Conservation (phyloP, 2,329 filamentous ascomycete genomes). For the Colletotrichum kahawae region DNA sequence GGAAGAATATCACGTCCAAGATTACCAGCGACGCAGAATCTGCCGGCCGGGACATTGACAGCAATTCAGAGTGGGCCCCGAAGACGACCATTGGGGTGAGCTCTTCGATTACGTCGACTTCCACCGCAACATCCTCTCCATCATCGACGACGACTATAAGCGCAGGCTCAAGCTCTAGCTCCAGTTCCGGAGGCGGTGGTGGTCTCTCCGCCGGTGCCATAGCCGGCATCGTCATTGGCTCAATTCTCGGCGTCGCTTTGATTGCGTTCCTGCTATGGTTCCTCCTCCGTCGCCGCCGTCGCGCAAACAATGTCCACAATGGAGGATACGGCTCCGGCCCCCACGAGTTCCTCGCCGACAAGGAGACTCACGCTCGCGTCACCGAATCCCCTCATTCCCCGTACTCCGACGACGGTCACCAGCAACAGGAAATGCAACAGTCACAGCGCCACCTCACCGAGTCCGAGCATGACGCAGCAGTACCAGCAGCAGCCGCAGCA, state of each 20-base stretch:
- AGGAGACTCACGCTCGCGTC: constrained; percentile 44
- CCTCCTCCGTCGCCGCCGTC: constrained; percentile 41
- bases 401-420: constrained; percentile 46
- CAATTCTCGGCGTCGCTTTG: constrained; percentile 42
- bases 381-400: constrained; percentile 46
- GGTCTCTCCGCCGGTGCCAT: constrained; percentile 48
- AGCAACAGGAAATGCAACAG: constrained; percentile 3
- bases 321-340: constrained; percentile 30
- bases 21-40: background rate
- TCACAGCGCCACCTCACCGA: constrained; percentile 9
- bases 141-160: background rate
- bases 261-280: constrained; percentile 46
- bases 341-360: constrained; percentile 49
- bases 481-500: background rate
- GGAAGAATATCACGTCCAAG: background rate
- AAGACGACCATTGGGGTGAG: background rate
- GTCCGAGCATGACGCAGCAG: background rate
- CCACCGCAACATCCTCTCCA: background rate
- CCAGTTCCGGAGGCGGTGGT: background rate
- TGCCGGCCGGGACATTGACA: background rate
- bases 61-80: background rate
- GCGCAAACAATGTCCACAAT: constrained; percentile 26
- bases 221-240: constrained; percentile 52
- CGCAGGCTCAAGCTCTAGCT: background rate
- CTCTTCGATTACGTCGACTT: background rate